These are phyloP conservation scores for Euryodendron excelsum DNA, from an alignment of 148 eudicot species.

Conservation along the genomic window DNA sequence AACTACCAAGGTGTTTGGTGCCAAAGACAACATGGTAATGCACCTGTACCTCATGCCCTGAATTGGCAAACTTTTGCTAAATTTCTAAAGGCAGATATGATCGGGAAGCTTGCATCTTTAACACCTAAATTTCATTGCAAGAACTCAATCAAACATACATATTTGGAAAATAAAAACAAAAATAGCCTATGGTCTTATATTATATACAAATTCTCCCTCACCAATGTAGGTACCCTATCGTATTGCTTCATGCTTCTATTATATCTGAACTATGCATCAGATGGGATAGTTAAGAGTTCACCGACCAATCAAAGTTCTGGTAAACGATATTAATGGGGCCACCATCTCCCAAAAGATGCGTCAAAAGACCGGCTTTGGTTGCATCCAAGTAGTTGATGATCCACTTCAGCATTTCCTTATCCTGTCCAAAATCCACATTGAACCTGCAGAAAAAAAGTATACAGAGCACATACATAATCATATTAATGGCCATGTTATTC, in stretches of 20 bases:
- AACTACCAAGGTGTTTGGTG: too few relatives aligned
- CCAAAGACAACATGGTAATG: too few relatives aligned
- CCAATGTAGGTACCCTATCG: not conserved
- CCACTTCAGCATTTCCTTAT: conserved; percentile 63
- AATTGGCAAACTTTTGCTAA: too few relatives aligned
- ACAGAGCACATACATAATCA: too few relatives aligned
- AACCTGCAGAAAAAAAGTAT: conserved; percentile 52
- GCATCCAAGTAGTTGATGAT: conserved; percentile 71
- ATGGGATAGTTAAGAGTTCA: conserved; percentile 39
- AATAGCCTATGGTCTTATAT: not conserved
- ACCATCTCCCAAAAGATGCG: conserved; percentile 78
- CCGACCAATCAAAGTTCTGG: conserved; percentile 78
- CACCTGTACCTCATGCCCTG: too few relatives aligned
- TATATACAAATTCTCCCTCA: conserved; percentile 6
- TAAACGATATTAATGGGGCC: conserved; percentile 51
- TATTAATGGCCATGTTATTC: not conserved
- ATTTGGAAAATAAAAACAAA: not conserved
- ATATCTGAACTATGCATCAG: not conserved
- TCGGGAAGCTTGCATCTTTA: not conserved
- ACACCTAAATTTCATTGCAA: not conserved
- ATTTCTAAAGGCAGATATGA: not conserved
- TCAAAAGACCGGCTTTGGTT: conserved; percentile 69
- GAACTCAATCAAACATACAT: not conserved
- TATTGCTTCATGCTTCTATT: not conserved
- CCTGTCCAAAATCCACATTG: conserved; percentile 72